phyloP scores from a whole-genome alignment of 164 flowering plant genomes.

The Vitis labrusca region DNA sequence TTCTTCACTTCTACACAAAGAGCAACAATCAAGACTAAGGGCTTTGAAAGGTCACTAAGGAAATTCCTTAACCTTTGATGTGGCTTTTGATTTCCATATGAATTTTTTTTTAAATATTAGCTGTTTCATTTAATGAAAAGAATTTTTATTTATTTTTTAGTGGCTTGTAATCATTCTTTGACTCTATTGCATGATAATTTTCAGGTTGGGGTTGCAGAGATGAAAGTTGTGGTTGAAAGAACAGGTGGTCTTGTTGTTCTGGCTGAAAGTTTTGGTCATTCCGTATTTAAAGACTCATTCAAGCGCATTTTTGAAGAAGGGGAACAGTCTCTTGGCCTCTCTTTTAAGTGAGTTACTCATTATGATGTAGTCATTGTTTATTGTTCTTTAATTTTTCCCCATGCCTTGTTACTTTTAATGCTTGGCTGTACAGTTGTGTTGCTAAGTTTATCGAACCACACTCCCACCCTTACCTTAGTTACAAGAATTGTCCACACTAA shows the following conservation, averaged over 20 bases:
- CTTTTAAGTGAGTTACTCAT: slow-evolving; percentile 74
- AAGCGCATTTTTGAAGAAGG: slow-evolving; percentile 88
- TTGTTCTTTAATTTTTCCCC: neutral
- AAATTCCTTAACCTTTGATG: too few species aligned
- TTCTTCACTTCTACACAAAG: too few species aligned
- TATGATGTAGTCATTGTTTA: neutral
- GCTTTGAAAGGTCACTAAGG: too few species aligned
- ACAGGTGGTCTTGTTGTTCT: slow-evolving; percentile 96
- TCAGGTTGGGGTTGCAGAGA: slow-evolving; percentile 97
- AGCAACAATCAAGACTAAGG: too few species aligned
- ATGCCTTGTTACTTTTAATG: neutral
- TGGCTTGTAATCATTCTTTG: slow-evolving; percentile 1
- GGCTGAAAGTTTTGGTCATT: slow-evolving; percentile 96
- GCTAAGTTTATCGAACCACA: neutral
- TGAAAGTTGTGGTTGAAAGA: slow-evolving; percentile 89
- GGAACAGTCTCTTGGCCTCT: slow-evolving; percentile 89
- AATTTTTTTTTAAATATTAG: too few species aligned
- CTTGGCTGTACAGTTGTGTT: neutral
- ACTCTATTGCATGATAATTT: neutral
- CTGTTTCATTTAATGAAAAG: too few species aligned
- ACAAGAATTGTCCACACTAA: too few species aligned
- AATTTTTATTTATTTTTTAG: too few species aligned
- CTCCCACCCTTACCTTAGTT: too few species aligned
- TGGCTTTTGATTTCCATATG: too few species aligned
- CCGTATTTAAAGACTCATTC: slow-evolving; percentile 92